A percentile compares a stretch with the other conserved stretches of the same genome.
phyloP scores from a whole-genome alignment of 2,329 filamentous ascomycete genomes.

The Neonectria coccinea region DNA sequence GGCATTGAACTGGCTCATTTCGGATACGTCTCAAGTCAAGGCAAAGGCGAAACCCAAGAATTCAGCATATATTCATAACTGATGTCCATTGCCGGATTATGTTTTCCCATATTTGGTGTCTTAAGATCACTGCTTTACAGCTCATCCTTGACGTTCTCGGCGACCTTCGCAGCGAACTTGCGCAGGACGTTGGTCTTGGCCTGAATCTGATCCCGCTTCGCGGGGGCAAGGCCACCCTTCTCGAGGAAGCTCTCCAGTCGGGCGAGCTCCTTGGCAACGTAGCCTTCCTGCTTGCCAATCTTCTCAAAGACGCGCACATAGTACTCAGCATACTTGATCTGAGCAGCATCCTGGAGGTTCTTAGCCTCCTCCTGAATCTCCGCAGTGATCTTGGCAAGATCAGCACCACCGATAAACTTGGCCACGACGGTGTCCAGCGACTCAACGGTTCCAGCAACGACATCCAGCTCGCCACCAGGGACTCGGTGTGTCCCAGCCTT shows the following conservation, averaged over 20 bases:
- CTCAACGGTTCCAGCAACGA: constrained; percentile 83
- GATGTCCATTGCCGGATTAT: constrained; percentile 24
- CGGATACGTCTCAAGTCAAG: constrained; percentile 30
- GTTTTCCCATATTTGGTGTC: constrained; percentile 25
- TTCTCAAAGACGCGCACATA: constrained; percentile 93
- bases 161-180: constrained; percentile 73
- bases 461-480: constrained; percentile 82
- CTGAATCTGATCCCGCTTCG: constrained; percentile 90
- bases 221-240: constrained; percentile 86
- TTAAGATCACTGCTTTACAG: constrained; percentile 47
- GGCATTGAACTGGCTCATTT: constrained; percentile 23
- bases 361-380: constrained; percentile 80
- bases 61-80: constrained; percentile 34
- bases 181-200: constrained; percentile 89
- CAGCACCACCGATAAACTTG: constrained; percentile 75
- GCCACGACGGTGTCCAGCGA: constrained; percentile 80
- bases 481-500: constrained; percentile 89
- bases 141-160: constrained; percentile 69
- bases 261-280: constrained; percentile 85
- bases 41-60: constrained; percentile 38
- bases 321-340: constrained; percentile 89
- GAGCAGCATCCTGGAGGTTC: constrained; percentile 69
- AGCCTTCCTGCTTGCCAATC: constrained; percentile 80
- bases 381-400: constrained; percentile 71
- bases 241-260: constrained; percentile 82